Evolutionary conservation across 1,139 yeast species (phyloP).

Genomic region (Blastobotrys apis): DNA sequence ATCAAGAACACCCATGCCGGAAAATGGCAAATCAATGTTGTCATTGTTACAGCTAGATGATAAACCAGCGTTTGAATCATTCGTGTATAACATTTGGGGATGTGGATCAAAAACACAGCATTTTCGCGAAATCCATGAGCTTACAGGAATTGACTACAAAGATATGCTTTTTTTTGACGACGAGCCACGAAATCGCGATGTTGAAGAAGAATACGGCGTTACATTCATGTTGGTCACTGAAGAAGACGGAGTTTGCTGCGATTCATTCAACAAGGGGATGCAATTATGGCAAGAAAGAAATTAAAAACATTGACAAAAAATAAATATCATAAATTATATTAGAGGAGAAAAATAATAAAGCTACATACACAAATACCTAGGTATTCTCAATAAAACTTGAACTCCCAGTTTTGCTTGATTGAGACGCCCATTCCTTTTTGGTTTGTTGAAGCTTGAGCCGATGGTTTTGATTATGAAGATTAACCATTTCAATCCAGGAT

Average conservation of each 20-base stretch:
- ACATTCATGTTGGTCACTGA: slow-evolving; percentile 52
- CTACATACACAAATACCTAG: background rate
- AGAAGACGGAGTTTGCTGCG: slow-evolving; percentile 48
- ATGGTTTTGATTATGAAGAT: background rate
- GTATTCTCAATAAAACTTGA: slow-evolving; percentile 6
- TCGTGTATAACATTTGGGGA: slow-evolving; percentile 63
- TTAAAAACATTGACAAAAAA: background rate
- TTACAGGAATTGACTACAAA: slow-evolving; percentile 45
- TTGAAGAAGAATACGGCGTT: slow-evolving; percentile 52
- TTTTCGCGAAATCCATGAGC: slow-evolving; percentile 44
- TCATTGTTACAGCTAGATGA: slow-evolving; percentile 46
- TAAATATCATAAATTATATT: background rate
- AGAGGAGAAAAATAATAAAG: background rate
- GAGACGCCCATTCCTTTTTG: too few species aligned
- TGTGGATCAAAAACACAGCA: slow-evolving; percentile 60
- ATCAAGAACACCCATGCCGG: slow-evolving; percentile 62
- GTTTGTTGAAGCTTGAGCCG: background rate
- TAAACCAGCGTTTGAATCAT: slow-evolving; percentile 46
- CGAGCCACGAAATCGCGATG: slow-evolving; percentile 63
- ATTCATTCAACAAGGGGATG: slow-evolving; percentile 39
- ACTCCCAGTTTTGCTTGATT: background rate
- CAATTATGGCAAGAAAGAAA: slow-evolving; percentile 17
- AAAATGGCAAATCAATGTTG: slow-evolving; percentile 53
- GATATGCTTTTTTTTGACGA: slow-evolving; percentile 66
- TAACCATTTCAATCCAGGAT: slow-evolving; percentile 9